Percentiles rank a stretch among this genome's conserved stretches.
Conservation (phyloP, 78 protist species). For the slime mould (Dictyostelium discoideum) region DNA sequence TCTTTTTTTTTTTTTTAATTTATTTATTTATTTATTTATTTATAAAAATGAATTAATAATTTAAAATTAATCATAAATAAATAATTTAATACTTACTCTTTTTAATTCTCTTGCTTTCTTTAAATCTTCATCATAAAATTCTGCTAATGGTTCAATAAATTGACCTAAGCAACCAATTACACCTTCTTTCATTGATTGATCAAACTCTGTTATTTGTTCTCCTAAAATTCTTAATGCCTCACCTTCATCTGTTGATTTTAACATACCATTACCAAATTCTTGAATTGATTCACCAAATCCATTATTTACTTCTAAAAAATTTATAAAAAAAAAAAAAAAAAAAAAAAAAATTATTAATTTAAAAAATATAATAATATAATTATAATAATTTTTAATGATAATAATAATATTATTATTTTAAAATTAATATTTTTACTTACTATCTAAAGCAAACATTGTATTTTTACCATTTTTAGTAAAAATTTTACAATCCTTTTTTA, state of each 20-base stretch:
- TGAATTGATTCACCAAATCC: conserved; percentile 35
- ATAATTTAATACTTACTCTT: conserved; percentile 11
- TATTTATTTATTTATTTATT: too few relatives aligned
- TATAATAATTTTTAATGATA: too few relatives aligned
- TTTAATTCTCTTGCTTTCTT: conserved; percentile 73
- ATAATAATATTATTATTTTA: too few relatives aligned
- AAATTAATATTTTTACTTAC: conserved; percentile 14
- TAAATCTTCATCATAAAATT: conserved; percentile 30
- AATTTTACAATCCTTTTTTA: conserved; percentile 39
- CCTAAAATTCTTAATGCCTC: conserved; percentile 42
- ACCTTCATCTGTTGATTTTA: conserved; percentile 44
- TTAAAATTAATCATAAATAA: not conserved
- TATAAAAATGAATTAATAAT: not conserved
- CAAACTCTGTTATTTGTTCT: conserved; percentile 41
- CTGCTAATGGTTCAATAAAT: conserved; percentile 44
- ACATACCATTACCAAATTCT: conserved; percentile 51
- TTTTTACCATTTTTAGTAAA: conserved; percentile 14
- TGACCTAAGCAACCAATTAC: not conserved
- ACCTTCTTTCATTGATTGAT: conserved; percentile 31
- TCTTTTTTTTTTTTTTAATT: conserved; percentile 27
- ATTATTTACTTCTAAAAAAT: conserved; percentile 2
- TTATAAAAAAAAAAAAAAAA: not conserved
- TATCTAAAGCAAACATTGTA: not conserved
- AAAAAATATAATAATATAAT: not conserved
- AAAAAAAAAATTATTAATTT: not conserved